Evolutionary conservation across 306 rosid genomes (phyloP), one percentile per base, ranked within the genome.

Genomic region (Cicer chorassanicum): DNA sequence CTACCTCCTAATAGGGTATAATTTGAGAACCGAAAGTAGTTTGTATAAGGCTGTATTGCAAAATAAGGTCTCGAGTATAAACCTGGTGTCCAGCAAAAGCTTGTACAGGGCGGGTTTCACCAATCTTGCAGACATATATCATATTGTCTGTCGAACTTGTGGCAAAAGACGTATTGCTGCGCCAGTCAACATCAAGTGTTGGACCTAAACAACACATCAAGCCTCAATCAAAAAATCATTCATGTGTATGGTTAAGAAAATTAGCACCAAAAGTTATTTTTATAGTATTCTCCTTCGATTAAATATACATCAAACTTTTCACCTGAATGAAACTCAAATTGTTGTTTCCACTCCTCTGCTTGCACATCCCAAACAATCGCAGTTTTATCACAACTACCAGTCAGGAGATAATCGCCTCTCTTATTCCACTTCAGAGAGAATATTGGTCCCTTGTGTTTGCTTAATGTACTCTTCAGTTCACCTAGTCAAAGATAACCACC

Each of bases 141-240:
- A 87, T 93, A 76, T 81, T 61, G 77, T 93, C 98, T 4, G 97
- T 85, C 54, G 97, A 93, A 84, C 98, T 91, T 73, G 93, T 86
- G 7, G 98, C 98, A 80, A 93, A 91, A n/a, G 96, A 88, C 51
- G 81, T 80, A 84, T 93, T 91, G 82, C 86, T 88, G 78, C 98
- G 96, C 98, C 98, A 93, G 73, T 93, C 98, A 64, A 91, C 97
- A 88, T 93, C 97, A 78, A 93, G 98, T 11, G 90, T 88, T 62
- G 97, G 96, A 84, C 98, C 98, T 93, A 82, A 60, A 83, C 55
- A 82, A 65, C 44, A 68, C 21, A 76, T 72, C 74, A 84, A 81
- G 9, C 64, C 70, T 50, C 78, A 49, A 60, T 69, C 50, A 67
- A 49, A 40, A 45, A 78, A 54, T 10, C 38, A 9, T 43, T 81